These are phyloP conservation scores for Chaetomiaceae sp. DNA, from an alignment of 2,329 filamentous ascomycete genomes.

Conservation along the genomic window DNA sequence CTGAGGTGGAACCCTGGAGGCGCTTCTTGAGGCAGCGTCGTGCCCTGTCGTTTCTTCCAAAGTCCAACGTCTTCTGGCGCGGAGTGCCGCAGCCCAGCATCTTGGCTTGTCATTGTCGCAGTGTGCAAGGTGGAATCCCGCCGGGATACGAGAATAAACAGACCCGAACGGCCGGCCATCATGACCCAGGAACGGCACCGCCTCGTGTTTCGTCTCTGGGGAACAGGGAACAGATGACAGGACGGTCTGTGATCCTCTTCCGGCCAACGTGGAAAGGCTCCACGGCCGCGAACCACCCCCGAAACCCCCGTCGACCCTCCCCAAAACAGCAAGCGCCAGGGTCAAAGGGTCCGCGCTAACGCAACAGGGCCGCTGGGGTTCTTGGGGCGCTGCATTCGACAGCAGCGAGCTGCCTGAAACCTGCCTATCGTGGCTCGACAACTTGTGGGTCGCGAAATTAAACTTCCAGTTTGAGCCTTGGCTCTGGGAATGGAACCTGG, in stretches of 20 bases:
- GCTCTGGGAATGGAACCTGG: no score
- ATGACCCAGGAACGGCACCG: not conserved
- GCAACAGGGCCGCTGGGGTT: constrained; percentile 7
- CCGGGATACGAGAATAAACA: not conserved
- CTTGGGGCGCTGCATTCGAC: constrained; percentile 7
- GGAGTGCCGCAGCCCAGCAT: constrained; percentile 3
- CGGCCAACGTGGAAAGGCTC: not conserved
- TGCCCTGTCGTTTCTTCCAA: constrained; percentile 6
- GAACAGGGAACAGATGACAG: not conserved
- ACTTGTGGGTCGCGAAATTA: constrained; percentile 23
- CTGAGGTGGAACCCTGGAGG: no score
- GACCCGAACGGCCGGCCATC: constrained; percentile 11
- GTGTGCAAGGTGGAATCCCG: not conserved
- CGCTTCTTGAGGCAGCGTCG: constrained; percentile 1
- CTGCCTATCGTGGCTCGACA: constrained; percentile 18
- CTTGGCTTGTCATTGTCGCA: not conserved
- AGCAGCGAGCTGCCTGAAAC: not conserved
- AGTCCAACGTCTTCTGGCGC: not conserved
- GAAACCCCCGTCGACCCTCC: not conserved
- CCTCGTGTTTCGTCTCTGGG: constrained; percentile 6
- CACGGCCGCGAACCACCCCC: not conserved
- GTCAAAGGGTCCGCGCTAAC: constrained; percentile 12
- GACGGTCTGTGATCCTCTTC: constrained; percentile 5
- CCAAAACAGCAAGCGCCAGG: constrained; percentile 6
- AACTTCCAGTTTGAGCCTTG: constrained; percentile 19